phyloP scores from a whole-genome alignment of 2,329 filamentous ascomycete species.

The Phialophora macrospora region DNA sequence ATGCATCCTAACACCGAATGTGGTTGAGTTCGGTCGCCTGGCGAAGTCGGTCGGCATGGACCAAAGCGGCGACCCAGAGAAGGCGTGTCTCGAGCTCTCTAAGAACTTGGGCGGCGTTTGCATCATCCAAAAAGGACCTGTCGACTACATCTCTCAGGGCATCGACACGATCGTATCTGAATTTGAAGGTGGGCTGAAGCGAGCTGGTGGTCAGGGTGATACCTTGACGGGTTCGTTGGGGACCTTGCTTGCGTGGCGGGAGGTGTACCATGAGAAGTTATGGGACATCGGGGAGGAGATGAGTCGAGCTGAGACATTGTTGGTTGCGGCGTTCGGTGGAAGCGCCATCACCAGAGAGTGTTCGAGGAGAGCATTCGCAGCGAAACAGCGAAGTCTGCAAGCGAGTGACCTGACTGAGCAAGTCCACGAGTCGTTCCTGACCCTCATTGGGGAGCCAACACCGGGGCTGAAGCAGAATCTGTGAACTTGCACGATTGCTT shows the following conservation, averaged over 20 bases:
- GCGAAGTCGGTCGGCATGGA: slow-evolving; percentile 76
- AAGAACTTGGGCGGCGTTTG: slow-evolving; percentile 83
- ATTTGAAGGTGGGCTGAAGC: slow-evolving; percentile 79
- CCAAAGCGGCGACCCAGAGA: slow-evolving; percentile 39
- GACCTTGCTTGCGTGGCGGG: slow-evolving; percentile 85
- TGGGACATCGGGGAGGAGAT: slow-evolving; percentile 70
- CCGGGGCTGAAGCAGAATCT: slow-evolving; percentile 24
- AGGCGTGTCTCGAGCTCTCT: slow-evolving; percentile 72
- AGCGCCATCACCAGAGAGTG: slow-evolving; percentile 88
- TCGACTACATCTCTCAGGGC: slow-evolving; percentile 85
- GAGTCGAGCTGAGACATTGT: slow-evolving; percentile 63
- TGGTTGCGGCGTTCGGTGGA: slow-evolving; percentile 83
- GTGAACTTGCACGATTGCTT: not conserved
- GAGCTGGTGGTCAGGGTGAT: slow-evolving; percentile 93
- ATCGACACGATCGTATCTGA: slow-evolving; percentile 75
- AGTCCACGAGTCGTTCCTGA: slow-evolving; percentile 79
- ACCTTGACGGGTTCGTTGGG: slow-evolving; percentile 88
- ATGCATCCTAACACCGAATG: slow-evolving; percentile 91
- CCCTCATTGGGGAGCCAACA: slow-evolving; percentile 71
- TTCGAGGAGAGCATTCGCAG: slow-evolving; percentile 82
- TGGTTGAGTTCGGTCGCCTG: slow-evolving; percentile 86
- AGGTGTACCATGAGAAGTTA: slow-evolving; percentile 79
- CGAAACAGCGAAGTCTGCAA: slow-evolving; percentile 85
- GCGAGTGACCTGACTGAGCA: slow-evolving; percentile 92
- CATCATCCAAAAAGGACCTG: slow-evolving; percentile 83